These are phyloP conservation scores for Coemansia sp. DNA, from an alignment of 192 early-diverging fungal species.

Conservation along the genomic window DNA sequence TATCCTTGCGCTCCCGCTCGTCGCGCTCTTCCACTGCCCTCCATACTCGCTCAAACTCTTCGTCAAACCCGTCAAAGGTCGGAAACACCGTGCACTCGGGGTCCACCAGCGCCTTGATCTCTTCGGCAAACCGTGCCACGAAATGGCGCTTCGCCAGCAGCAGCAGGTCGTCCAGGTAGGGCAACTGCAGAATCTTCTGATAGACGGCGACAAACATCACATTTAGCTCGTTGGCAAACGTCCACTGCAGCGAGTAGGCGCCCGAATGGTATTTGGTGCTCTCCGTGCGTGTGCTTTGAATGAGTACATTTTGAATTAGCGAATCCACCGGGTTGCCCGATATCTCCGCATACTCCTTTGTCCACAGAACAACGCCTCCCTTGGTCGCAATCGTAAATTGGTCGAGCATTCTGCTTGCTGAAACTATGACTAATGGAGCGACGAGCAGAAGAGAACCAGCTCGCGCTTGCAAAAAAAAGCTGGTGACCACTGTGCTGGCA, in stretches of 20 bases:
- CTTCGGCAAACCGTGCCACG: constrained; percentile 52
- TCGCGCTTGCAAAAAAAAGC: too few species aligned
- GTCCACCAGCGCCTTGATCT: constrained; percentile 24
- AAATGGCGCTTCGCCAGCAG: constrained; percentile 66
- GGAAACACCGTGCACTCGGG: constrained; percentile 21
- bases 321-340: constrained; percentile 62
- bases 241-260: constrained; percentile 71
- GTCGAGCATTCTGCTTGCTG: constrained; percentile 85
- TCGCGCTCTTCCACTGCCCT: constrained; percentile 67
- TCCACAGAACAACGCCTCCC: constrained; percentile 86
- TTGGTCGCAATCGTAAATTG: constrained; percentile 76
- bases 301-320: constrained; percentile 73
- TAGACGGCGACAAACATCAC: constrained; percentile 83
- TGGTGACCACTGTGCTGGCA: too few species aligned
- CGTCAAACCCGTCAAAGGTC: constrained; percentile 55
- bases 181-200: constrained; percentile 79
- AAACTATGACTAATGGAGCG: too few species aligned
- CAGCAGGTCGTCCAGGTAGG: constrained; percentile 81
- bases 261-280: constrained; percentile 59
- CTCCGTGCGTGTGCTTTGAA: constrained; percentile 62
- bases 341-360: constrained; percentile 61
- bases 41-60: constrained; percentile 66
- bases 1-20: constrained; percentile 33
- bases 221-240: constrained; percentile 74
- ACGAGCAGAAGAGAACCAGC: too few species aligned